These are phyloP conservation scores for Microthyrium microscopicum DNA, from an alignment of 2,329 filamentous ascomycete species.

Conservation along the genomic window DNA sequence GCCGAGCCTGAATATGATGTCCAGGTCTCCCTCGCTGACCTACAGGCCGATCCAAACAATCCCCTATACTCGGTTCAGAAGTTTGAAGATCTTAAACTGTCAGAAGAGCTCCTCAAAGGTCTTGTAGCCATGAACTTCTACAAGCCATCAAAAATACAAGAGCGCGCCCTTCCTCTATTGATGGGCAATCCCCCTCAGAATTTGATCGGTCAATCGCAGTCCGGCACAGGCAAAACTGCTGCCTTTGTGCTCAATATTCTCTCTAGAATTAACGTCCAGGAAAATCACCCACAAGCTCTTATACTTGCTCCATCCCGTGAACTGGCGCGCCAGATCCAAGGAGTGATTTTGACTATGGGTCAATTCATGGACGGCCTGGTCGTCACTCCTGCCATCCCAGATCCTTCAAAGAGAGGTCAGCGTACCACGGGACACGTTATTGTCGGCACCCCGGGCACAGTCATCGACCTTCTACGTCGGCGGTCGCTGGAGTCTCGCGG, in stretches of 20 bases:
- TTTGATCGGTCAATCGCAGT: slow-evolving; percentile 98
- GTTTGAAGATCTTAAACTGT: slow-evolving; percentile 80
- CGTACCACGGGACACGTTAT: slow-evolving; percentile 62
- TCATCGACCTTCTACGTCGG: slow-evolving; percentile 70
- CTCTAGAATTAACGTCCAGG: slow-evolving; percentile 61
- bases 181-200: slow-evolving; percentile 75
- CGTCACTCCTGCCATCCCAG: slow-evolving; percentile 69
- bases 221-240: slow-evolving; percentile 93
- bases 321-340: slow-evolving; percentile 83
- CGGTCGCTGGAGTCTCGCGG: slow-evolving; percentile 54
- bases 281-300: slow-evolving; percentile 64
- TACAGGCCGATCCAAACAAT: slow-evolving; percentile 72
- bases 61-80: slow-evolving; percentile 71
- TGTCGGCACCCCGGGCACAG: slow-evolving; percentile 86
- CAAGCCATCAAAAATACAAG: slow-evolving; percentile 96
- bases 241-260: slow-evolving; percentile 90
- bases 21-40: slow-evolving; percentile 78
- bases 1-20: slow-evolving; percentile 71
- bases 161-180: slow-evolving; percentile 80
- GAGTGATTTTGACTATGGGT: slow-evolving; percentile 70
- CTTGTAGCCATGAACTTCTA: slow-evolving; percentile 70
- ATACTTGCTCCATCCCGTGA: slow-evolving; percentile 87
- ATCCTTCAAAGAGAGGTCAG: slow-evolving; percentile 51
- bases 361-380: slow-evolving; percentile 61
- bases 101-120: slow-evolving; percentile 54